These are phyloP conservation scores for Botrytis pseudocinerea DNA, from an alignment of 2,329 filamentous ascomycete species.

Conservation along the genomic window DNA sequence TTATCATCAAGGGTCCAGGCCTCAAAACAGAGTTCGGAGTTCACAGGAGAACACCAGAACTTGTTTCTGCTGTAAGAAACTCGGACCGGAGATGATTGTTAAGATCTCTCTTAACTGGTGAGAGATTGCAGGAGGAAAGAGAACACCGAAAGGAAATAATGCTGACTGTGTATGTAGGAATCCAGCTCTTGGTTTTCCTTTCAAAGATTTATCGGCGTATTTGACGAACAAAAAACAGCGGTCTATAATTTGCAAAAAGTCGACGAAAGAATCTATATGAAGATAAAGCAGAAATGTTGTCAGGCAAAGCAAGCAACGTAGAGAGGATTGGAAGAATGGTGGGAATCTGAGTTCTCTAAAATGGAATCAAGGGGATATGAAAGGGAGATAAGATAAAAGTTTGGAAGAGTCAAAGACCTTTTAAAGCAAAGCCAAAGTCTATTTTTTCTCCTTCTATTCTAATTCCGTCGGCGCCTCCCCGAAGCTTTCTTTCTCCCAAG, in stretches of 20 bases:
- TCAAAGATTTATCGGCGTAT: not conserved
- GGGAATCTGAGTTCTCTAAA: slow-evolving; percentile 1
- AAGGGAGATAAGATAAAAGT: slow-evolving; percentile 21
- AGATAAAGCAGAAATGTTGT: not conserved
- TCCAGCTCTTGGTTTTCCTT: slow-evolving; percentile 41
- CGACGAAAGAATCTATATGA: not conserved
- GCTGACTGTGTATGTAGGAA: slow-evolving; percentile 28
- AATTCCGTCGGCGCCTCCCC: slow-evolving; percentile 20
- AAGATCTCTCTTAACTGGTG: not conserved
- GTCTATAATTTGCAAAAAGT: slow-evolving; percentile 8
- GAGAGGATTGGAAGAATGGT: slow-evolving; percentile 17
- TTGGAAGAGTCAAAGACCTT: slow-evolving; percentile 22
- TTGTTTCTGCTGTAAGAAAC: slow-evolving; percentile 4
- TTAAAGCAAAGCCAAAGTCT: slow-evolving; percentile 24
- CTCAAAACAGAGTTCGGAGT: not conserved
- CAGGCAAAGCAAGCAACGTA: not conserved
- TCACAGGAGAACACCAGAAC: not conserved
- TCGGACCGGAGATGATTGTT: slow-evolving; percentile 12
- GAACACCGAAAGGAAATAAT: slow-evolving; percentile 1
- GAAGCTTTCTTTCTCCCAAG: slow-evolving; percentile 19
- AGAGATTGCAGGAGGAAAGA: not conserved
- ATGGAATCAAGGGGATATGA: slow-evolving; percentile 20
- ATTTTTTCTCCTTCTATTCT: not conserved
- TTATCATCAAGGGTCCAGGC: not conserved
- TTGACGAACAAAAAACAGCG: not conserved